A percentile compares a stretch with the other conserved stretches of the same genome.
phyloP scores from a whole-genome alignment of 805 yeast species.

The Suhomyces pyralidae region DNA sequence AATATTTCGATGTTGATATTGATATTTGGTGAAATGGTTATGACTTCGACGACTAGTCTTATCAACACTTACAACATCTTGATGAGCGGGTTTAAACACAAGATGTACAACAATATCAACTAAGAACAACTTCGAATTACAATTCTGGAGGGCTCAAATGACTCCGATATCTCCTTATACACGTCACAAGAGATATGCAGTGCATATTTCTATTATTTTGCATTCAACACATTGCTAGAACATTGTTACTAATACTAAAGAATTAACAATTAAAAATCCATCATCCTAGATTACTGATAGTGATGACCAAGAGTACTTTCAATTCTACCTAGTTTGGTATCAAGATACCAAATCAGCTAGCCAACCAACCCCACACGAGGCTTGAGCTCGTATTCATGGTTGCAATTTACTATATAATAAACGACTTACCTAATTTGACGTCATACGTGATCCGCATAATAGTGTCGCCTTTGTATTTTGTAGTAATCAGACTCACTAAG shows the following conservation, averaged over 20 bases:
- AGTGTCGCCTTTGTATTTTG: not conserved
- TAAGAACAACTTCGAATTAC: not conserved
- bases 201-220: not conserved
- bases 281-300: not conserved
- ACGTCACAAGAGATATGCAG: not conserved
- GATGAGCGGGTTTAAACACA: constrained; percentile 11
- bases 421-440: not conserved
- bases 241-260: not conserved
- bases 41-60: constrained; percentile 10
- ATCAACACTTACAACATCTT: constrained; percentile 14
- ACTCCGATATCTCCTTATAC: not conserved
- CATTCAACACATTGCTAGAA: not conserved
- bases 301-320: not conserved
- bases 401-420: not conserved
- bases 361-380: not conserved
- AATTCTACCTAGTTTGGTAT: not conserved
- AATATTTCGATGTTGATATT: constrained; percentile 12
- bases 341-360: not conserved
- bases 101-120: constrained; percentile 17
- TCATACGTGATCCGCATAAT: not conserved
- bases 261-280: not conserved
- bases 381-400: not conserved
- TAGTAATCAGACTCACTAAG: not conserved
- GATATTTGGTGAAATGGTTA: constrained; percentile 8
- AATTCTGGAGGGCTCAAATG: not conserved